These are phyloP conservation scores for Triticum turgidum DNA, from an alignment of 176 grass and related monocot genomes.

Conservation along the genomic window DNA sequence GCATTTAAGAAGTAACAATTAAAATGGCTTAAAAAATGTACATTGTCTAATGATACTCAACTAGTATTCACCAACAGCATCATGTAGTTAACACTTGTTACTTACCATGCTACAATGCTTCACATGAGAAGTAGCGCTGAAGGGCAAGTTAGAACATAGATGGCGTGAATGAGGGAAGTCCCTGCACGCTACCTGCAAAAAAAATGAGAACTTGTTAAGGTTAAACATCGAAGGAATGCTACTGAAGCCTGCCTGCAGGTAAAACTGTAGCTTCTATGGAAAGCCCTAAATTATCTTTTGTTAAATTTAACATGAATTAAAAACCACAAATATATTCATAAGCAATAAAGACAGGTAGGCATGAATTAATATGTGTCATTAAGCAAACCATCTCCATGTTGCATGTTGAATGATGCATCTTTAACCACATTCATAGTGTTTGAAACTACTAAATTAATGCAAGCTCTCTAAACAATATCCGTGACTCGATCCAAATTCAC, in stretches of 20 bases:
- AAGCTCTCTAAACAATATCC: neutral
- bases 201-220: slow-evolving; percentile 5
- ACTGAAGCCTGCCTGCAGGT: neutral
- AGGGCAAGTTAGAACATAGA: slow-evolving; percentile 83
- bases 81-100: neutral
- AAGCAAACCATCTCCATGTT: slow-evolving; percentile 8
- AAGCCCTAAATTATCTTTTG: neutral
- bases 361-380: neutral
- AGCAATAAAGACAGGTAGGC: neutral
- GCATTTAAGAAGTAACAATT: slow-evolving; percentile 51
- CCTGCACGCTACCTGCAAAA: slow-evolving; percentile 84
- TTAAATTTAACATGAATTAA: slow-evolving; percentile 13
- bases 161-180: slow-evolving; percentile 95
- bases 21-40: neutral
- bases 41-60: neutral
- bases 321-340: neutral
- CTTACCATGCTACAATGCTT: slow-evolving; percentile 81
- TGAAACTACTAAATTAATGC: neutral
- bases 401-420: slow-evolving; percentile 3
- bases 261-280: neutral
- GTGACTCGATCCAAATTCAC: neutral
- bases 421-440: slow-evolving; percentile 14
- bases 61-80: slow-evolving; percentile 17
- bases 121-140: slow-evolving; percentile 66
- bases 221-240: slow-evolving; percentile 4